These are phyloP conservation scores for Neoboletus magnificus DNA, from an alignment of 768 basidiomycete species.

Conservation along the genomic window DNA sequence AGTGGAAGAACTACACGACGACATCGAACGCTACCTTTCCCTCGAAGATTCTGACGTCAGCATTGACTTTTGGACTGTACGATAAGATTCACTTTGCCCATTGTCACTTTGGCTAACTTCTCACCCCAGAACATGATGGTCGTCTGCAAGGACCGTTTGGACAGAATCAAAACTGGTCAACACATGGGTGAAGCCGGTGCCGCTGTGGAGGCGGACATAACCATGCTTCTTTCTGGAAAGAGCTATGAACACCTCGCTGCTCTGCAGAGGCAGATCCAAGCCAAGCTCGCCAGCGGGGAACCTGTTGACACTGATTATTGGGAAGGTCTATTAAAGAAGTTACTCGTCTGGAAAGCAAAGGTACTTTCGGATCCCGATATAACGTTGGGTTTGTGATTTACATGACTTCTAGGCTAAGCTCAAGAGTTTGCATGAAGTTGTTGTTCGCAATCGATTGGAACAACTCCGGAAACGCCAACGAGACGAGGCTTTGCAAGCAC, in stretches of 20 bases:
- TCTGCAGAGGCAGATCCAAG: conserved; percentile 83
- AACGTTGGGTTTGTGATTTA: not conserved
- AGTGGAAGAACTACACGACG: conserved; percentile 89
- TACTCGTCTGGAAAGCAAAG: conserved; percentile 97
- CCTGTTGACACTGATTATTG: conserved; percentile 98
- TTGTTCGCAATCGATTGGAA: conserved; percentile 93
- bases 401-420: conserved; percentile 69
- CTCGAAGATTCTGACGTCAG: conserved; percentile 83
- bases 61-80: conserved; percentile 96
- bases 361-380: conserved; percentile 36
- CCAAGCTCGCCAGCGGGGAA: conserved; percentile 87
- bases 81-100: conserved; percentile 18
- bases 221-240: conserved; percentile 78
- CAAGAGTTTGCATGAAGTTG: conserved; percentile 90
- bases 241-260: conserved; percentile 78
- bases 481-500: conserved; percentile 92
- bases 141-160: conserved; percentile 87
- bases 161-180: conserved; percentile 61
- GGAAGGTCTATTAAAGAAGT: conserved; percentile 87
- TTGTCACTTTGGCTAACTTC: conserved; percentile 2
- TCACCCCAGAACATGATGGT: conserved; percentile 87
- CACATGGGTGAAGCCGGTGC: conserved; percentile 68
- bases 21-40: conserved; percentile 88
- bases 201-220: conserved; percentile 82
- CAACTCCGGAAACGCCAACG: conserved; percentile 94